Base-by-base conservation (phyloP, 1,139 yeast species). In the Yamadazyma trypodendri region DNA sequence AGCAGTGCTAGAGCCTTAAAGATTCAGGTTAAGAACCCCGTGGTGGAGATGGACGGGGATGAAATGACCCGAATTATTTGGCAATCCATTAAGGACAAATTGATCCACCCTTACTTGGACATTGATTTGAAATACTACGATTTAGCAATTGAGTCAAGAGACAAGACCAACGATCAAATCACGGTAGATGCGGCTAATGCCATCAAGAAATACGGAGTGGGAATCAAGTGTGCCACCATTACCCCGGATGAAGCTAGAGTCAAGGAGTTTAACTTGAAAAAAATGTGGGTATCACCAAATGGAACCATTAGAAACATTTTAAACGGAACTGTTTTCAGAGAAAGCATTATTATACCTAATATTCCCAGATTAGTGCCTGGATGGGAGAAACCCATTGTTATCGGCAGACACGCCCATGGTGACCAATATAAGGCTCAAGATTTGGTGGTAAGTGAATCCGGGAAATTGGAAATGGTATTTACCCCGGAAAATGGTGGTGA, bases 181-280 rank as follows among this genome's bases (percentile, higher is more conserved):
- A 90, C 97, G 21, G 61, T 75, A 36, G 97, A 90, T 48, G 88
- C 96, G 6, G 97, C 97, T 25, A 72, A 84, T 45, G 97, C 97
- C 38, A 89, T 87, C 54, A 74, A 81, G 61, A 75, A 89, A 67
- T 83, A 87, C 61, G 87, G 89, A 40, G 97, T 90, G 35, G 97
- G 95, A 43, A 84, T 90, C 55, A 90, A 90, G 71, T 90, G 97
- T 70, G 97, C 97, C 36, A 90, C 97, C 40, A 90, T 90, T 62
- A 90, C 97, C n/a, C 97, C 97, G 7, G 97, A 90, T 61, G 97
- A 90, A 70, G 90, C 85, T 31, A 80, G 97, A 54, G 97, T 90
- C 39, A 68, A 86, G 63, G 97, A 90, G 67, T 90, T 88, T 63
- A 69, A 75, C 45, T 77, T 90, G 63, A 89, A 89, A 68, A 84